phyloP scores from a whole-genome alignment of 176 grass and related monocot species.

The Carex cristatella region DNA sequence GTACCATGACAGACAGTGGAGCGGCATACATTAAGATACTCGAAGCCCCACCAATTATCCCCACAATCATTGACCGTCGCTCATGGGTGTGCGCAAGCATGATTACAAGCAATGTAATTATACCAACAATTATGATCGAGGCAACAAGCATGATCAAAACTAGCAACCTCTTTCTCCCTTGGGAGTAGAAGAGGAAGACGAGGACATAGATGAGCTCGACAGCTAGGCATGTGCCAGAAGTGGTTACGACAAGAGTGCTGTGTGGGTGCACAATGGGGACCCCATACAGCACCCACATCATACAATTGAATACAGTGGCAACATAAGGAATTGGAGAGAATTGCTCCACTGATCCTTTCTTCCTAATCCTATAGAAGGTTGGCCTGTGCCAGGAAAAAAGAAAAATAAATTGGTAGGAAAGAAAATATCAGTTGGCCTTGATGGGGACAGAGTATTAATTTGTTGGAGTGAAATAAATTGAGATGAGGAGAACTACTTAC shows the following conservation, averaged over 20 bases:
- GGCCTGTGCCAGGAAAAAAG: constrained; percentile 32
- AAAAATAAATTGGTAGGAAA: neutral
- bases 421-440: neutral
- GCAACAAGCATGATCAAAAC: constrained; percentile 46
- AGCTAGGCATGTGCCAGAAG: constrained; percentile 55
- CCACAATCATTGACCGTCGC: constrained; percentile 69
- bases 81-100: constrained; percentile 43
- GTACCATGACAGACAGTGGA: constrained; percentile 88
- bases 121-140: constrained; percentile 43
- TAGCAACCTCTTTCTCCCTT: constrained; percentile 26
- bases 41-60: constrained; percentile 61
- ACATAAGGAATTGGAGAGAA: constrained; percentile 80
- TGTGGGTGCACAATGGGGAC: constrained; percentile 72
- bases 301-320: constrained; percentile 67
- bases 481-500: constrained; percentile 37
- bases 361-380: constrained; percentile 72
- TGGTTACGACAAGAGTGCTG: constrained; percentile 87
- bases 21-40: constrained; percentile 73
- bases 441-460: neutral
- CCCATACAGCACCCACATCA: constrained; percentile 92
- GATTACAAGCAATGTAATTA: constrained; percentile 39
- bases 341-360: constrained; percentile 77
- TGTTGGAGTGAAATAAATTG: neutral
- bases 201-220: constrained; percentile 68
- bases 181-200: constrained; percentile 61